Evolutionary conservation across 306 rosid genomes (phyloP), one percentile per base, ranked within the genome.

Genomic region (Betula pendula): DNA sequence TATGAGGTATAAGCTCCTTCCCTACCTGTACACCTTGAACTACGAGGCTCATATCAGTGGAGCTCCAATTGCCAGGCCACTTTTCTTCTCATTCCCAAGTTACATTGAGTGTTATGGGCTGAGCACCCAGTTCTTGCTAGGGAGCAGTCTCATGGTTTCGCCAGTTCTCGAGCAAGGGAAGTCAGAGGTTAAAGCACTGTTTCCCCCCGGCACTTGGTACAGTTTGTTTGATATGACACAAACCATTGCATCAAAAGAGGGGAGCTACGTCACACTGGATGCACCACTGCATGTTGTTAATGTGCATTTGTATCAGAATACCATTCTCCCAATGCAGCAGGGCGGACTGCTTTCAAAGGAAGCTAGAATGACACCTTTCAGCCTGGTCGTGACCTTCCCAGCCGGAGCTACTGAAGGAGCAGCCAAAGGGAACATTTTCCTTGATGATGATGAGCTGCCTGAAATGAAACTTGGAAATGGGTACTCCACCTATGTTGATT

Each of bases 61-160:
- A 77, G 86, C 97, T 38, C 99, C 99, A n/a, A 90, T 95, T 67
- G 97, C 99, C 6, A 86, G 99, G 84, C 99, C 97, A 14, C 91
- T 95, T 6, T 95, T 95, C 90, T 95, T 95, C 89, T 82, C 97
- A 2, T 95, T 95, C 72, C 96, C 97, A 43, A 79, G 86, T 7
- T 93, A 86, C 83, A 81, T 84, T 0, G 86, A 87, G 71, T 82
- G 88, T 47, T 92, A 90, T 10, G 92, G 87, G 67, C 77, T 91
- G 75, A 95, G 97, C 85, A 89, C 97, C 63, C 99, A 95, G 70
- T 95, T 90, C 85, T 81, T 92, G 81, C 83, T 95, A 0, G 99
- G 99, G 73, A 90, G 86, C 62, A 73, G 97, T 73, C 91, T 95
- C 58, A 74, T 92, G 92, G 77, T 95, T 31, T 95, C 99, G 16